Evolutionary conservation across 495 filamentous ascomycete genomes (phyloP).

Genomic region (Pseudevernia furfuracea): DNA sequence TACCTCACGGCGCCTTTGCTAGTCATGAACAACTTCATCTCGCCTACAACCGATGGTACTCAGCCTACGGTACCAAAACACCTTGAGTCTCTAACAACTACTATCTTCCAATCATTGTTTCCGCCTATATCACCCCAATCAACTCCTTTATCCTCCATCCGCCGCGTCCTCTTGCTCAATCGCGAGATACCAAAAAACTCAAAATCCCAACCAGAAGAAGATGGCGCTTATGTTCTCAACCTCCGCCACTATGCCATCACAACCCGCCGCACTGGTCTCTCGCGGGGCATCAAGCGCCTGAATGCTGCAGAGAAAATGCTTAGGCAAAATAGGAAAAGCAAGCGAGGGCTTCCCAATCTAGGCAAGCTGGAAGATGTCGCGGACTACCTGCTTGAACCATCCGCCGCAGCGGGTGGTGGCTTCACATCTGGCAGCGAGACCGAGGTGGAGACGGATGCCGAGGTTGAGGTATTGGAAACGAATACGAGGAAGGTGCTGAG

Average conservation of each 20-base stretch:
- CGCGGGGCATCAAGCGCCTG: conserved; percentile 71
- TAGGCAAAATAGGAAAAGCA: conserved; percentile 50
- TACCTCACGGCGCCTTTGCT: conserved; percentile 76
- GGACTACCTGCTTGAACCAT: conserved; percentile 82
- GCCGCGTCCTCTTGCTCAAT: conserved; percentile 82
- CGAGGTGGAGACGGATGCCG: conserved; percentile 88
- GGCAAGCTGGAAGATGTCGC: conserved; percentile 87
- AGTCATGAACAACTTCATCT: conserved; percentile 97
- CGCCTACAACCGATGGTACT: conserved; percentile 50
- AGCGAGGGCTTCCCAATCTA: conserved; percentile 70
- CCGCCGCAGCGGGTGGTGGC: conserved; percentile 64
- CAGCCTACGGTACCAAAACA: conserved; percentile 66
- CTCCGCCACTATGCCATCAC: conserved; percentile 92
- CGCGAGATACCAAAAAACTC: conserved; percentile 47
- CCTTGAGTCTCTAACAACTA: conserved; percentile 86
- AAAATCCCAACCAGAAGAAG: conserved; percentile 40
- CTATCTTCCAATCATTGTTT: conserved; percentile 93
- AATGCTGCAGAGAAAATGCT: conserved; percentile 76
- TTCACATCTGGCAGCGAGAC: conserved; percentile 90
- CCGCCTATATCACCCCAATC: conserved; percentile 90
- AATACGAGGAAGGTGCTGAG: conserved; percentile 62
- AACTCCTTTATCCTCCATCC: conserved; percentile 80
- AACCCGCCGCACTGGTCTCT: conserved; percentile 76
- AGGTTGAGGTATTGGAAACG: conserved; percentile 81
- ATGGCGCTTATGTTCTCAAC: conserved; percentile 74